These are phyloP conservation scores for Phaeolepiota aurea DNA, from an alignment of 768 basidiomycete genomes.

Conservation along the genomic window DNA sequence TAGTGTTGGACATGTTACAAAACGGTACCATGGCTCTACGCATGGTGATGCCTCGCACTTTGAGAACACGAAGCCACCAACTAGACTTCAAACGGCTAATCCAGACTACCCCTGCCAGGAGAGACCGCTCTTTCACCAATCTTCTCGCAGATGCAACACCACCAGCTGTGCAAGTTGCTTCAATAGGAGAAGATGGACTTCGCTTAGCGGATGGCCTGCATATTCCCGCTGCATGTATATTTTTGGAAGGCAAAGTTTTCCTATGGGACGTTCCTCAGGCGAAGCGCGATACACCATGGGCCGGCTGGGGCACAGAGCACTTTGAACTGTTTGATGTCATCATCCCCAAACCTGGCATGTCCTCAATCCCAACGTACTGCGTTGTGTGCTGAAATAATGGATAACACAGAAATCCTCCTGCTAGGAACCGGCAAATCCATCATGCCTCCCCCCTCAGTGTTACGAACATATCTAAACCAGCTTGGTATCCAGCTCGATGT, in stretches of 20 bases:
- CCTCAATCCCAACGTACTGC: no score
- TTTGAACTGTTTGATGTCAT: slow-evolving; percentile 79
- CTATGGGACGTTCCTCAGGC: slow-evolving; percentile 75
- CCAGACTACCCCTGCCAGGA: slow-evolving; percentile 9
- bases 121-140: slow-evolving; percentile 49
- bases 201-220: slow-evolving; percentile 72
- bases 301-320: slow-evolving; percentile 63
- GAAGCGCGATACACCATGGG: slow-evolving; percentile 36
- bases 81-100: slow-evolving; percentile 7
- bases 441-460: slow-evolving; percentile 55
- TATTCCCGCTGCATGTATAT: slow-evolving; percentile 70
- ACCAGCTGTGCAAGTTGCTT: slow-evolving; percentile 65
- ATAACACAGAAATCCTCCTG: slow-evolving; percentile 84
- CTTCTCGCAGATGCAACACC: slow-evolving; percentile 64
- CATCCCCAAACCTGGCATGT: slow-evolving; percentile 78
- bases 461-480: slow-evolving; percentile 60
- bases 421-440: slow-evolving; percentile 79
- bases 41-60: no score
- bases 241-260: slow-evolving; percentile 80
- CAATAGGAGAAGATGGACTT: slow-evolving; percentile 56
- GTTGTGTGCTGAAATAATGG: background rate
- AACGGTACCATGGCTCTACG: no score
- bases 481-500: slow-evolving; percentile 85
- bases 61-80: background rate
- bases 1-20: slow-evolving; percentile 1